Base-by-base conservation (phyloP, 2,329 filamentous ascomycete species). In the Penicillium sp. region DNA sequence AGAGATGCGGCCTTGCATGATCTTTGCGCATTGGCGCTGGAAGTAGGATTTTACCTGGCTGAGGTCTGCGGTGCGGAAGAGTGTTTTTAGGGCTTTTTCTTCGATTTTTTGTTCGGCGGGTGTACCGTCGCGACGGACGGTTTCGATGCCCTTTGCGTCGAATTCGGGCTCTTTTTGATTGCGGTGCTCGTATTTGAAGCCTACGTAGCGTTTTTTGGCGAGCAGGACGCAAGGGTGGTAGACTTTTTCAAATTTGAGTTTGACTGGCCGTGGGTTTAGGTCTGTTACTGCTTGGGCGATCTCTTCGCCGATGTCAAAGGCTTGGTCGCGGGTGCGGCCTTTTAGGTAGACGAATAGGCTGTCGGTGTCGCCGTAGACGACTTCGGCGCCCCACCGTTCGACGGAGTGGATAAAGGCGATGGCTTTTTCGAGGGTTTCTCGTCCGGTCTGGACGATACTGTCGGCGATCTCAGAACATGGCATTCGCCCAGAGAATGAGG, bases 101-200 rank as follows among this genome's bases (percentile, higher is more conserved):
- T 96, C 88, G 41, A 98, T 94, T 73, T 93, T 96, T 65, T 97
- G 91, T 69, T 95, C 88, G 0, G 90, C 91, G 0, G 91, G 90
- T 0, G 90, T 97, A 34, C 93, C 93, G 65, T 98, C 93, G 43
- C 93, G 81, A 2, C 94, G 83, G 7, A 98, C 91, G 0, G 94
- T 98, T 73, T 98, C 94, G 56, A 97, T 98, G 28, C 94, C 93
- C 69, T 98, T 98, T 50, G 93, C 94, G 65, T 98, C 94, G 57
- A 97, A 97, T 1, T 95, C 87, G 0, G 93, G 91, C 57, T 83
- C 81, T 8, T 67, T 73, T 64, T 98, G 93, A 15, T 78, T 75
- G 33, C 79, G 80, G 57, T 77, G 80, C 64, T 98, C 93, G 71
- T 94, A 98, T 66, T 95, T 96, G 76, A 95, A 96, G 6, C 94